Percentiles rank a stretch among this genome's conserved stretches.
These are phyloP conservation scores for Pleomassaria siparia DNA, from an alignment of 2,329 filamentous ascomycete genomes.

Conservation along the genomic window DNA sequence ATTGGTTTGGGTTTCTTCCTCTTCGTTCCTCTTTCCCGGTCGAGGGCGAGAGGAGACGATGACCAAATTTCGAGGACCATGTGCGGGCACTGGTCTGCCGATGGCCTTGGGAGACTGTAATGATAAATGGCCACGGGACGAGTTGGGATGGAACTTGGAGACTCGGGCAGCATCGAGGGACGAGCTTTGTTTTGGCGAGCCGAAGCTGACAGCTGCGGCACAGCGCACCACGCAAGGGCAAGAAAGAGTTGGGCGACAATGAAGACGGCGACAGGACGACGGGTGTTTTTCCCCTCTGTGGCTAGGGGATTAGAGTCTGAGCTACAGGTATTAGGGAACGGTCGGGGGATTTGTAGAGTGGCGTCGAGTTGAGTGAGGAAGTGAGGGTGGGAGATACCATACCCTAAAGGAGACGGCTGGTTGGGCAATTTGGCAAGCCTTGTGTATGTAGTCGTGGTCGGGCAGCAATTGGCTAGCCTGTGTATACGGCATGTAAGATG, in stretches of 20 bases:
- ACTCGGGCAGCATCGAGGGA: constrained; percentile 15
- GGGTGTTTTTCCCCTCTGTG: neutral
- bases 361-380: neutral
- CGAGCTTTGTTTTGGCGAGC: neutral
- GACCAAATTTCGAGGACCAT: constrained; percentile 20
- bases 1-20: constrained; percentile 15
- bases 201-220: neutral
- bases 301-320: constrained; percentile 19
- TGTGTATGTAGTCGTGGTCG: neutral
- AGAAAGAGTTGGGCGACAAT: constrained; percentile 25
- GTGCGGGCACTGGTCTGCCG: constrained; percentile 36
- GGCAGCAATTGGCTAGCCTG: neutral
- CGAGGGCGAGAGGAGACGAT: constrained; percentile 12
- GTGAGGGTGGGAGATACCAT: constrained; percentile 5
- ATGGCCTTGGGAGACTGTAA: constrained; percentile 20
- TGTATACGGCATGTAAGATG: neutral
- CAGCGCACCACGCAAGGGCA: constrained; percentile 9
- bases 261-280: neutral
- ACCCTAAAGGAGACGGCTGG: no score
- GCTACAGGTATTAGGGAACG: constrained; percentile 24
- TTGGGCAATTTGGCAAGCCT: constrained; percentile 14
- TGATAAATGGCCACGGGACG: constrained; percentile 28
- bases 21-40: constrained; percentile 29
- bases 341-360: neutral
- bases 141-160: constrained; percentile 14